A percentile compares a stretch with the other conserved stretches of the same genome.
phyloP scores from a whole-genome alignment of 345 rosid genomes.

The Eucalyptus tenuipes region DNA sequence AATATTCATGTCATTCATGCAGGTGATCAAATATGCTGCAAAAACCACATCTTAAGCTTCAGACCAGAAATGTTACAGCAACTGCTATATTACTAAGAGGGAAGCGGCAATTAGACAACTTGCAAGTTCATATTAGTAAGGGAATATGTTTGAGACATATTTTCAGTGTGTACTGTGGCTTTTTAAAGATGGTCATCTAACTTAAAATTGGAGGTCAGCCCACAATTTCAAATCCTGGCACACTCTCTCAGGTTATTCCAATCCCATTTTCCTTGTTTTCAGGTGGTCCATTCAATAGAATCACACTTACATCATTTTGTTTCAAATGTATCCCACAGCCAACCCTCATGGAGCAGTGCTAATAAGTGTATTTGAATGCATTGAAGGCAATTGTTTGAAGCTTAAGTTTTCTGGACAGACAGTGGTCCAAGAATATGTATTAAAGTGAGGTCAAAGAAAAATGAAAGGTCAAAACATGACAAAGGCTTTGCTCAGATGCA shows the following conservation, averaged over 20 bases:
- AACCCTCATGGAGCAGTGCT: neutral
- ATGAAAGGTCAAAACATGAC: neutral
- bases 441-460: neutral
- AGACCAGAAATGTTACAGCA: neutral
- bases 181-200: neutral
- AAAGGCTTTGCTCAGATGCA: neutral
- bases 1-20: constrained; percentile 50
- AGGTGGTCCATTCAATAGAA: neutral
- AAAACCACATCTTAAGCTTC: neutral
- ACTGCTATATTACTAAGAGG: neutral
- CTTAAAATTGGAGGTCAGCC: neutral
- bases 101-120: neutral
- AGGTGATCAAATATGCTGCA: constrained; percentile 52
- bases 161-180: neutral
- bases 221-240: neutral
- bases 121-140: neutral
- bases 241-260: neutral
- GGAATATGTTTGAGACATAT: neutral
- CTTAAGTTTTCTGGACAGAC: neutral
- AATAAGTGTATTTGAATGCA: neutral
- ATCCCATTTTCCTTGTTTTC: neutral
- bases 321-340: neutral
- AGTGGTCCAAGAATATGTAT: neutral
- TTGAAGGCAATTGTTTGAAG: neutral
- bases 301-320: neutral